Conservation (phyloP, 2,329 filamentous ascomycete genomes). For the Diaporthe vaccinii region DNA sequence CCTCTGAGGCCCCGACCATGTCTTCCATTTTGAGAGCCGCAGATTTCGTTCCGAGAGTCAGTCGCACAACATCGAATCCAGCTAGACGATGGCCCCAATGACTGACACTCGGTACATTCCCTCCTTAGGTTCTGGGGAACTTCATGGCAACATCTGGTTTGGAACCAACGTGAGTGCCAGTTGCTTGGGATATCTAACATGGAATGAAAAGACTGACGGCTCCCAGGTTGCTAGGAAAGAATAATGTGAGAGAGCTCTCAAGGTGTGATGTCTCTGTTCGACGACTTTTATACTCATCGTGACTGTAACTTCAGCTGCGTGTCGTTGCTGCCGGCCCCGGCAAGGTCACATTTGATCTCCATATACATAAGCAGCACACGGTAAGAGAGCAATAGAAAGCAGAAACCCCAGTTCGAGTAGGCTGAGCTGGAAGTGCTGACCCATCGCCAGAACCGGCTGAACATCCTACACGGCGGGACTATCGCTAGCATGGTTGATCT, state of each 20-base stretch:
- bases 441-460: conserved; percentile 76
- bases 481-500: conserved; percentile 82
- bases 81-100: neutral
- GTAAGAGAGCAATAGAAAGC: conserved; percentile 59
- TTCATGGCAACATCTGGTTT: conserved; percentile 89
- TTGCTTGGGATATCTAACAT: neutral
- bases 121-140: conserved; percentile 80
- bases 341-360: conserved; percentile 80
- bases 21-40: neutral
- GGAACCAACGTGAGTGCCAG: conserved; percentile 79
- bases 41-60: conserved; percentile 32
- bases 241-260: conserved; percentile 29
- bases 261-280: neutral
- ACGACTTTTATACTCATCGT: neutral
- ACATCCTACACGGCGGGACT: conserved; percentile 83
- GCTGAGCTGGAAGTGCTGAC: neutral
- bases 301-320: conserved; percentile 66
- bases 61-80: neutral
- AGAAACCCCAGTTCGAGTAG: neutral
- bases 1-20: conserved; percentile 24
- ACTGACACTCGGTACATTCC: neutral
- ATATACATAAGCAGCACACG: conserved; percentile 81
- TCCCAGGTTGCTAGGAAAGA: conserved; percentile 31
- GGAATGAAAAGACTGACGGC: neutral
- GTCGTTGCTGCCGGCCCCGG: conserved; percentile 75